These are phyloP conservation scores for Scedosporium minutisporum DNA, from an alignment of 2,329 filamentous ascomycete species.

Conservation along the genomic window DNA sequence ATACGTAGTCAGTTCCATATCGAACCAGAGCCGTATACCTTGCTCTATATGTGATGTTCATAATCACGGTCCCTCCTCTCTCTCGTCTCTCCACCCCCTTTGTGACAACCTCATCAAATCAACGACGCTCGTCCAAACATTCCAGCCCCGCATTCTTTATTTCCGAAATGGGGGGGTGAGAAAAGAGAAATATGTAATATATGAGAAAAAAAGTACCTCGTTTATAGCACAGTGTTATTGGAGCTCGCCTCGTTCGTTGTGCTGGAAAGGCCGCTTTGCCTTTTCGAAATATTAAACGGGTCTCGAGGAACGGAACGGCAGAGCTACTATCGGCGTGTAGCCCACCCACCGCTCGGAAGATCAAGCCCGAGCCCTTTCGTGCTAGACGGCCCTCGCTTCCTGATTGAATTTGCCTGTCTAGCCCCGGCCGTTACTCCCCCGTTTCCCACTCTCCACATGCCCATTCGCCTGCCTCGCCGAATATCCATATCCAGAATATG, in stretches of 20 bases:
- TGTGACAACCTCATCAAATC: neutral
- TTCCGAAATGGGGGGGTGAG: neutral
- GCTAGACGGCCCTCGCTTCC: conserved; percentile 23
- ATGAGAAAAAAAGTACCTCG: conserved; percentile 5
- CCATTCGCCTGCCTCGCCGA: too few relatives aligned
- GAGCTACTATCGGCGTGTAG: neutral
- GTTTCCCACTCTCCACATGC: neutral
- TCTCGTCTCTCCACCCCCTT: neutral
- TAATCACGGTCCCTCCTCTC: neutral
- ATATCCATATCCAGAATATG: too few relatives aligned
- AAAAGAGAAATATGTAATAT: conserved; percentile 1
- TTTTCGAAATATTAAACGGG: neutral
- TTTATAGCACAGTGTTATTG: conserved; percentile 1
- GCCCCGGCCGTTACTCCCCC: neutral
- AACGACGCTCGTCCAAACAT: neutral
- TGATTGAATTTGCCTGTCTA: conserved; percentile 16
- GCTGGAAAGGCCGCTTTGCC: neutral
- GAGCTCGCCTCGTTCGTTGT: neutral
- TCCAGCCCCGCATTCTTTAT: neutral
- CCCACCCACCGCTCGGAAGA: conserved; percentile 16
- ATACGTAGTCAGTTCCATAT: neutral
- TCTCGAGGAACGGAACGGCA: neutral
- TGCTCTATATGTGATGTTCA: neutral
- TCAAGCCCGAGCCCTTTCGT: conserved; percentile 17
- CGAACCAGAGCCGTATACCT: neutral